These are phyloP conservation scores for Phytophthora lateralis DNA, from an alignment of 352 stramenopile species.

Conservation along the genomic window DNA sequence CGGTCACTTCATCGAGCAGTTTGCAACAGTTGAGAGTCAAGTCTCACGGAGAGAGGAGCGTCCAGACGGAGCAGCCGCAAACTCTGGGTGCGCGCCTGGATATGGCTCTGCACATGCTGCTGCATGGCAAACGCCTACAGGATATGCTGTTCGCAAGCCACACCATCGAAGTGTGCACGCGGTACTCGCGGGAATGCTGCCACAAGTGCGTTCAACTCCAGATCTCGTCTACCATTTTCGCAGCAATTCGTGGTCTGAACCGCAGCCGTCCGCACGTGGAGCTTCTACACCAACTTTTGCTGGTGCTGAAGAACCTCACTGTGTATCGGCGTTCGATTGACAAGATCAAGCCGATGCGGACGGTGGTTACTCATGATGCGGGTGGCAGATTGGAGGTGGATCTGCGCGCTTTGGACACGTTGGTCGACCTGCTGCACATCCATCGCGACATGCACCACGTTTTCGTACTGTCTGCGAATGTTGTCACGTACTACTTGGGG, in stretches of 20 bases:
- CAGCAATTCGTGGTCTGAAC: constrained; percentile 93
- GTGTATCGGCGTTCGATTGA: constrained; percentile 57
- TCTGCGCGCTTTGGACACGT: constrained; percentile 75
- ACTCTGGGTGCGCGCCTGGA: constrained; percentile 68
- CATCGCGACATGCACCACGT: constrained; percentile 91
- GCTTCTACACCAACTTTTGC: constrained; percentile 88
- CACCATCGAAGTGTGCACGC: constrained; percentile 92
- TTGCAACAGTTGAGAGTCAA: constrained; percentile 27
- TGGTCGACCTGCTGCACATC: constrained; percentile 95
- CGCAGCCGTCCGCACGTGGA: constrained; percentile 95
- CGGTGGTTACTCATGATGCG: constrained; percentile 38
- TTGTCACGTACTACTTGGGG: constrained; percentile 68
- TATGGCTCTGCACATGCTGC: constrained; percentile 73
- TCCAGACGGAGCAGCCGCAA: constrained; percentile 41
- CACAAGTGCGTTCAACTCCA: constrained; percentile 85
- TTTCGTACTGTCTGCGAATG: constrained; percentile 67
- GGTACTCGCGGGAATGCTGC: constrained; percentile 91
- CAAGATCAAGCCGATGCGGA: constrained; percentile 37
- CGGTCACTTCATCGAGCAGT: constrained; percentile 5
- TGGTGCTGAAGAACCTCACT: constrained; percentile 89
- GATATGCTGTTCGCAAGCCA: constrained; percentile 93
- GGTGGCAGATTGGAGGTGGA: constrained; percentile 53
- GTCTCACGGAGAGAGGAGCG: constrained; percentile 15
- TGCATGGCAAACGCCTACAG: constrained; percentile 85
- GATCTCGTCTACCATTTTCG: constrained; percentile 91